phyloP scores from a whole-genome alignment of 305 asterid species.

The Fraxinus platypoda region DNA sequence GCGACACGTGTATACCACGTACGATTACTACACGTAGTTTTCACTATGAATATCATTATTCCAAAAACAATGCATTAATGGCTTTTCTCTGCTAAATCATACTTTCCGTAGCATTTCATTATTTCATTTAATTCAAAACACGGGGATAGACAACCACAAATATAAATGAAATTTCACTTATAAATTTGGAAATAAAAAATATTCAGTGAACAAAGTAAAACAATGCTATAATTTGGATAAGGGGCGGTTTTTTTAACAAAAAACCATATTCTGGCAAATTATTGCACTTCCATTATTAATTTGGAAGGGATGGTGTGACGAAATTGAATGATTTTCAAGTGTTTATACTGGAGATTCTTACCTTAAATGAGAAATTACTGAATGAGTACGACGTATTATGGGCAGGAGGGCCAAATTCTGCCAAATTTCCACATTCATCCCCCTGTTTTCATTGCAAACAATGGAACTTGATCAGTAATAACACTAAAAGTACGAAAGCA shows the following conservation, averaged over 20 bases:
- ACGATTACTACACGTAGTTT: neutral
- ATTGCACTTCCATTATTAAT: neutral
- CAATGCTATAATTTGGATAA: neutral
- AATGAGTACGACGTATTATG: slow-evolving; percentile 70
- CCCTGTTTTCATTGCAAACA: slow-evolving; percentile 48
- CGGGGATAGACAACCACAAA: neutral
- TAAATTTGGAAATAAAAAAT: neutral
- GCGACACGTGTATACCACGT: neutral
- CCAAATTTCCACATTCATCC: slow-evolving; percentile 78
- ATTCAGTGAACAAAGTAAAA: neutral
- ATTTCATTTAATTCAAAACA: neutral
- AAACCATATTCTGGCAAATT: neutral
- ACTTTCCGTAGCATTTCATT: neutral
- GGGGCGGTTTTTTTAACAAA: neutral
- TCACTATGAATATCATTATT: neutral
- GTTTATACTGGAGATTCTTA: slow-evolving; percentile 28
- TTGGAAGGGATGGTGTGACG: neutral
- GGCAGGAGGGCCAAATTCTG: slow-evolving; percentile 65
- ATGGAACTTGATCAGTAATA: slow-evolving; percentile 16
- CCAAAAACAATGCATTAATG: neutral
- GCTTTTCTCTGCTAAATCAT: neutral
- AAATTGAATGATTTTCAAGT: neutral
- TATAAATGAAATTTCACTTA: neutral
- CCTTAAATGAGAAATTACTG: slow-evolving; percentile 98
- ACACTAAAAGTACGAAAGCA: slow-evolving; percentile 10